These are phyloP conservation scores for Backusella tuberculispora DNA, from an alignment of 192 early-diverging fungal genomes.

Conservation along the genomic window DNA sequence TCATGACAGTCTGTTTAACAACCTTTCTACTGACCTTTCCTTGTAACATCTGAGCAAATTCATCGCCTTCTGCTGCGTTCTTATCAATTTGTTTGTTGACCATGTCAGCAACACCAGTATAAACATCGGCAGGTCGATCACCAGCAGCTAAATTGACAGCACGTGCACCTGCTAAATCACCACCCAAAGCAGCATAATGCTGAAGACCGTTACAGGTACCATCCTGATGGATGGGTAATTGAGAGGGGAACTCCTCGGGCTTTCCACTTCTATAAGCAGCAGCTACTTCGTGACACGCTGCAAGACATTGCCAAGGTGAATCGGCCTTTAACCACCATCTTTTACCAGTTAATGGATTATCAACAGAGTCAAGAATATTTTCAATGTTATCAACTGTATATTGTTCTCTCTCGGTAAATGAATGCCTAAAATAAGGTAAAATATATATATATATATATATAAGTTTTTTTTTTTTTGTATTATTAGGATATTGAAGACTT, in stretches of 20 bases:
- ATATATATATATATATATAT: too few species aligned
- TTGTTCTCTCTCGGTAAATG: slow-evolving; percentile 79
- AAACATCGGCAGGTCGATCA: slow-evolving; percentile 90
- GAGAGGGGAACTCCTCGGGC: slow-evolving; percentile 70
- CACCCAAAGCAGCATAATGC: slow-evolving; percentile 97
- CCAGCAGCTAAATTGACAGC: slow-evolving; percentile 88
- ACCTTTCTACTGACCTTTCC: slow-evolving; percentile 87
- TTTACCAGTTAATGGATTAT: slow-evolving; percentile 74
- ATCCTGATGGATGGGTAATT: slow-evolving; percentile 93
- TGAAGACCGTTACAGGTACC: slow-evolving; percentile 98
- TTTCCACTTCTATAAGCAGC: slow-evolving; percentile 73
- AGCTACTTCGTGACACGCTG: slow-evolving; percentile 85
- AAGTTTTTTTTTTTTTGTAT: background rate
- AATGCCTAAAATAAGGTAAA: slow-evolving; percentile 47
- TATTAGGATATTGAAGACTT: slow-evolving; percentile 10
- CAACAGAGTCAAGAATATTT: slow-evolving; percentile 83
- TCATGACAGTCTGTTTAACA: slow-evolving; percentile 99
- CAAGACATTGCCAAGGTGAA: slow-evolving; percentile 92
- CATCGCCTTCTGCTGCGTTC: slow-evolving; percentile 65
- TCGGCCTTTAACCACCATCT: slow-evolving; percentile 92
- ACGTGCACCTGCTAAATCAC: slow-evolving; percentile 83
- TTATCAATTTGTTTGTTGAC: slow-evolving; percentile 72
- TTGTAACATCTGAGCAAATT: slow-evolving; percentile 64
- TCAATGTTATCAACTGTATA: slow-evolving; percentile 77
- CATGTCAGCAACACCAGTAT: slow-evolving; percentile 83